Base-by-base conservation (phyloP, 2,329 filamentous ascomycete species). In the Alternaria metachromatica region DNA sequence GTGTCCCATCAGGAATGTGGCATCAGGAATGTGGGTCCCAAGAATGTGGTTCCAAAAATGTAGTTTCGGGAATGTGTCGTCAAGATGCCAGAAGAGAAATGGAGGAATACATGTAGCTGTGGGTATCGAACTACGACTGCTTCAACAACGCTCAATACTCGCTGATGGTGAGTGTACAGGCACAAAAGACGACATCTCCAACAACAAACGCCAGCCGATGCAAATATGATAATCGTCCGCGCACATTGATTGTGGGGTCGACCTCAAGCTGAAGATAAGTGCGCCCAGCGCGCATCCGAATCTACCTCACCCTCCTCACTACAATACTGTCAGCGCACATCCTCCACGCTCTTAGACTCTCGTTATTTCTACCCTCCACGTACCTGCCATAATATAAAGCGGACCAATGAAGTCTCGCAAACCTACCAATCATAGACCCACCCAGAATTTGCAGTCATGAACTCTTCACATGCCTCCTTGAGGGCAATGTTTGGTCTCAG, bases 391-490 rank as follows among this genome's bases (percentile, higher is more conserved):
- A 44, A 51, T 53, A 51, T 60, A 55, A 33, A 62, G 56, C 50
- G 48, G 45, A 60, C 63, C 45, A 67, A 69, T 58, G 60, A 66
- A 68, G 53, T 58, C 65, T 55, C 58, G 58, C 54, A 53, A 60
- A 73, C 76, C 72, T 83, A 97, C 91, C 92, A 98, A 78, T 97
- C 94, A 43, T 92, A 94, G 1, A 94, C 93, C 92, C 96, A 97
- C 10, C 93, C 94, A 23, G 66, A 73, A 73, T 97, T 97, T 70
- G 92, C 84, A 26, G 92, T 87, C 62, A 97, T 82, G 73, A 97
- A 98, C 70, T 96, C 92, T 49, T 92, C 89, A 75, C 93, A 96
- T 0, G 93, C 95, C 57, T 92, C 87, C 78, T 90, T 93, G 62
- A 98, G 83, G 1, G 87, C 91, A 48, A 96, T 85, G 77, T 98